A percentile compares a stretch with the other conserved stretches of the same genome.
Conservation (phyloP, 1,284 basidiomycete species). For the Vanrija sp. region DNA sequence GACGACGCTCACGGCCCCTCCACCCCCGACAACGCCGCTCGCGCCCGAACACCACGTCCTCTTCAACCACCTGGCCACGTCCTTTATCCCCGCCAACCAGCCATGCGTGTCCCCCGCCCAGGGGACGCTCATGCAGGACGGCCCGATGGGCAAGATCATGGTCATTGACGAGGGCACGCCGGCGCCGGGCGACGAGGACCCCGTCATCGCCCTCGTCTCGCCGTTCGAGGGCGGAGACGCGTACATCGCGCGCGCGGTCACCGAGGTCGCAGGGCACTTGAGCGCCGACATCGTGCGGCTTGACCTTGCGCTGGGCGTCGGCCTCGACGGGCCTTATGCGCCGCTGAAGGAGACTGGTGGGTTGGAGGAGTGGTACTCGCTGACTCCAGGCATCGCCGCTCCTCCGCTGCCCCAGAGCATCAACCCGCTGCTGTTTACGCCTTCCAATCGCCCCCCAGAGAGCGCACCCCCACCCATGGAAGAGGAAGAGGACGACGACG, state of each 20-base stretch:
- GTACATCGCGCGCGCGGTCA: conserved; percentile 70
- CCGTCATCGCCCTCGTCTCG: conserved; percentile 72
- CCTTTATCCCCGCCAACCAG: conserved; percentile 17
- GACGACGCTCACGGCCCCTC: conserved; percentile 11
- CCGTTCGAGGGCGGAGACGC: conserved; percentile 80
- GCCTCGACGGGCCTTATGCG: conserved; percentile 58
- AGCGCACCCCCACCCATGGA: conserved; percentile 4
- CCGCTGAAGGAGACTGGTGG: conserved; percentile 64
- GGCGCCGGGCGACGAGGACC: conserved; percentile 53
- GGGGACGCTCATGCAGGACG: background rate
- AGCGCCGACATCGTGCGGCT: conserved; percentile 73
- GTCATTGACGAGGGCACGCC: background rate
- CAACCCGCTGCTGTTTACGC: conserved; percentile 58
- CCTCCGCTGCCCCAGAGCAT: conserved; percentile 13
- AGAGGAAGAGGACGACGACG: conserved; percentile 13
- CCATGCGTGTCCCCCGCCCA: conserved; percentile 3
- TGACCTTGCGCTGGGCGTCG: conserved; percentile 59
- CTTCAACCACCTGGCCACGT: conserved; percentile 20
- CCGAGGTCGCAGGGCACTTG: conserved; percentile 65
- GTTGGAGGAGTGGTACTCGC: background rate
- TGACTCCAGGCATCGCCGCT: conserved; percentile 20
- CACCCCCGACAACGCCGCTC: conserved; percentile 3
- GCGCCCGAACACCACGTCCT: conserved; percentile 12
- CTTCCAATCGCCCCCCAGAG: conserved; percentile 56
- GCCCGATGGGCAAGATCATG: background rate